Conservation (phyloP, 164 flowering plant species). For the Cinnamomum chago region DNA sequence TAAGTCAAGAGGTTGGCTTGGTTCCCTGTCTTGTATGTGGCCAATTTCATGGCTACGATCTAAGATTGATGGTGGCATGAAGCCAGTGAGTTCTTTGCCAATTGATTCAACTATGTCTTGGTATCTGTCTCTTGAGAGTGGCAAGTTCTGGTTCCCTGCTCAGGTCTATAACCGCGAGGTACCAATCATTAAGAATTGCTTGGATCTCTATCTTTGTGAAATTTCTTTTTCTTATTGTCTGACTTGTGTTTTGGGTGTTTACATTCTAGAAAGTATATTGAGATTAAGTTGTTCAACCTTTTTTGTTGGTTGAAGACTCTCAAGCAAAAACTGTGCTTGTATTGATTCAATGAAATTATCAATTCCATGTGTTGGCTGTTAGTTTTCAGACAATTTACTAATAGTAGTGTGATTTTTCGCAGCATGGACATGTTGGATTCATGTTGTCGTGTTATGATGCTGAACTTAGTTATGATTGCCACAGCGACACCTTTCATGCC, state of each 20-base stretch:
- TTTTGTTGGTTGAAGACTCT: neutral
- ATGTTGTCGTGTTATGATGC: conserved; percentile 97
- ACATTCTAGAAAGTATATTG: neutral
- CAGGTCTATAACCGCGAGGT: conserved; percentile 98
- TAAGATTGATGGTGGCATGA: conserved; percentile 20
- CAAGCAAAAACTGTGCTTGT: neutral
- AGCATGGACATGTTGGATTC: conserved; percentile 91
- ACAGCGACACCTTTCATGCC: conserved; percentile 69
- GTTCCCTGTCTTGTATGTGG: conserved; percentile 36
- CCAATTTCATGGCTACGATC: conserved; percentile 50
- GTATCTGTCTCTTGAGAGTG: conserved; percentile 72
- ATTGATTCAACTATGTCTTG: conserved; percentile 60
- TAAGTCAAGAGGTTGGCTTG: conserved; percentile 33
- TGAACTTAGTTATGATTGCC: conserved; percentile 57
- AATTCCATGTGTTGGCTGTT: neutral
- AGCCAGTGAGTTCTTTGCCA: conserved; percentile 31
- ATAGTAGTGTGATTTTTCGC: neutral
- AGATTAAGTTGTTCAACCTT: neutral
- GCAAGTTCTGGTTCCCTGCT: conserved; percentile 87
- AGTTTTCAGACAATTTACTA: neutral
- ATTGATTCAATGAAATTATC: neutral
- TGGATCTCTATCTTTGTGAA: neutral
- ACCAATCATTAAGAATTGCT: conserved; percentile 1
- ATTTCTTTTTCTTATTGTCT: neutral
- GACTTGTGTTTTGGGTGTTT: neutral